Percentiles rank a stretch among this genome's conserved stretches.
phyloP scores from a whole-genome alignment of 2,329 filamentous ascomycete genomes.

The Alternaria sp. region DNA sequence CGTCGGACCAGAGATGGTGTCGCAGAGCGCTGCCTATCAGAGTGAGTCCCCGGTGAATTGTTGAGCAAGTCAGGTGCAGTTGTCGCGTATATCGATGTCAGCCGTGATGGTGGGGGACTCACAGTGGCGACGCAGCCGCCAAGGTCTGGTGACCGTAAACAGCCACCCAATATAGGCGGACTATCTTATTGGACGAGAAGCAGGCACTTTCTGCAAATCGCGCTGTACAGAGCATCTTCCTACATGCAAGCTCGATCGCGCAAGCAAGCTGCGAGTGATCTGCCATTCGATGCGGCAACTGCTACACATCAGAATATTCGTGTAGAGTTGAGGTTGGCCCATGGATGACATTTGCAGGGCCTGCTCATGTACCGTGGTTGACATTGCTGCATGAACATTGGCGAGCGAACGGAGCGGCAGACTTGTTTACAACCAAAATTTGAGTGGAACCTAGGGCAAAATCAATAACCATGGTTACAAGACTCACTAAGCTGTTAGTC shows the following conservation, averaged over 20 bases:
- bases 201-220: not conserved
- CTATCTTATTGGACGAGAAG: not conserved
- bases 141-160: not conserved
- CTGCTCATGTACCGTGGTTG: not conserved
- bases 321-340: not conserved
- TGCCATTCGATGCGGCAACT: not conserved
- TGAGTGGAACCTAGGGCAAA: not conserved
- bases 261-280: not conserved
- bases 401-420: not conserved
- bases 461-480: not conserved
- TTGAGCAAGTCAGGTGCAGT: not conserved
- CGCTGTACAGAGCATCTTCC: not conserved
- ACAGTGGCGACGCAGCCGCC: too few species aligned
- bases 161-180: not conserved
- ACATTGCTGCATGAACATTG: not conserved
- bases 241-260: not conserved
- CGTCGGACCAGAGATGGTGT: not conserved
- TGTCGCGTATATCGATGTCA: not conserved
- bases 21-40: not conserved
- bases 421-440: accelerated
- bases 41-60: too few species aligned
- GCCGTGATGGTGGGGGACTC: not conserved
- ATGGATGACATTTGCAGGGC: not conserved
- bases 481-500: not conserved
- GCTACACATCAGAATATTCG: not conserved